Conservation (phyloP, 345 rosid species). For the Ricinus communis region DNA sequence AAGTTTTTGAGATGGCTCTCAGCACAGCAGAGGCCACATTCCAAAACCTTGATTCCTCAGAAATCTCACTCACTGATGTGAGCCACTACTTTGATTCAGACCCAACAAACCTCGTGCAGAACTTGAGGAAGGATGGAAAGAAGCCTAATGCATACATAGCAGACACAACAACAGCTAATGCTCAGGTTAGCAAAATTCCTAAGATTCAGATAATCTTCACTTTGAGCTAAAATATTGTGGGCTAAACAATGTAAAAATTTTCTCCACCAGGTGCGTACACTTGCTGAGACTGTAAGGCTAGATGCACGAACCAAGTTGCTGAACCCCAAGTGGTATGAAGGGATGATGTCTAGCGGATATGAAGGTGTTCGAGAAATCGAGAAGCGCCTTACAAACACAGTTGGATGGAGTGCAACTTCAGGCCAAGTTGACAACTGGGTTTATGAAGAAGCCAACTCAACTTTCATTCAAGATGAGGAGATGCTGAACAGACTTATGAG, state of each 20-base stretch:
- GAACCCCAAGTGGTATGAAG: conserved; percentile 99
- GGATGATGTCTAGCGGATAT: conserved; percentile 93
- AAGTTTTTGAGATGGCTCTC: conserved; percentile 94
- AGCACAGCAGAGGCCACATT: conserved; percentile 96
- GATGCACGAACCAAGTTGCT: conserved; percentile 92
- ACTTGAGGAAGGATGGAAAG: conserved; percentile 84
- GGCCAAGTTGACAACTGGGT: conserved; percentile 99
- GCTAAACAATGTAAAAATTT: conserved; percentile 19
- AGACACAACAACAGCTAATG: conserved; percentile 95
- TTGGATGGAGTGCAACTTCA: conserved; percentile 99
- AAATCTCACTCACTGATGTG: conserved; percentile 93
- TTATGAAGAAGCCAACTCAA: conserved; percentile 90
- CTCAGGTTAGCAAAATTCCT: conserved; percentile 59
- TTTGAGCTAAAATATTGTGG: too few relatives aligned
- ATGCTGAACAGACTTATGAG: conserved; percentile 86
- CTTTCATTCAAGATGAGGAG: conserved; percentile 90
- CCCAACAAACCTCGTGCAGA: conserved; percentile 93
- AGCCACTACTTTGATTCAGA: conserved; percentile 97
- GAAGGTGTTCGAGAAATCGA: conserved; percentile 98
- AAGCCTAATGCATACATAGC: conserved; percentile 93
- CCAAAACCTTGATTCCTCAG: conserved; percentile 97
- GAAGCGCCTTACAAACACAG: conserved; percentile 90
- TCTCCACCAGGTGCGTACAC: conserved; percentile 70
- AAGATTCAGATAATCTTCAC: neutral
- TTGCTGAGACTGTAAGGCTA: conserved; percentile 80